These are phyloP conservation scores for Plasmodium ovale DNA, from an alignment of 169 alveolate genomes.

Conservation along the genomic window DNA sequence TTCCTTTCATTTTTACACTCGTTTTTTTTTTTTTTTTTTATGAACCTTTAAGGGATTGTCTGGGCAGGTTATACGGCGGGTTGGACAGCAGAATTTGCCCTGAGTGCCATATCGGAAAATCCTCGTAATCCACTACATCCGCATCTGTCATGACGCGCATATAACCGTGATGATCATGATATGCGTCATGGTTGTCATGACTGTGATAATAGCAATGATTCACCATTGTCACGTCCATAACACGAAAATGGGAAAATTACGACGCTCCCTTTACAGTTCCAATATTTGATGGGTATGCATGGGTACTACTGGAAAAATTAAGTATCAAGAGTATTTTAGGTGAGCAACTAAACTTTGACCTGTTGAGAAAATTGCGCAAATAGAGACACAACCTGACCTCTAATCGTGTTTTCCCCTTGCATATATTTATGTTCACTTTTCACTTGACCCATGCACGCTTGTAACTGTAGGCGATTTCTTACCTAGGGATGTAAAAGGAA, in stretches of 20 bases:
- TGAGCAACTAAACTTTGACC: background rate
- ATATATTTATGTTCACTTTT: background rate
- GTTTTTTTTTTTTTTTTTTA: background rate
- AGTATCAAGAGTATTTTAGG: constrained; percentile 62
- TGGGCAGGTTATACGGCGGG: constrained; percentile 60
- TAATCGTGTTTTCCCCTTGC: background rate
- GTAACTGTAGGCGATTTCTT: constrained; percentile 41
- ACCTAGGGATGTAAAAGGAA: constrained; percentile 56
- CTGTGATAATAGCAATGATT: too few species aligned
- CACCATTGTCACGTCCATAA: too few species aligned
- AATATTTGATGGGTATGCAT: constrained; percentile 55
- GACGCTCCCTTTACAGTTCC: constrained; percentile 32
- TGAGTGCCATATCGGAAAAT: constrained; percentile 26
- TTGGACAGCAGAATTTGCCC: constrained; percentile 65
- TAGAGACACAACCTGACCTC: background rate
- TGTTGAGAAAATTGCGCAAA: background rate
- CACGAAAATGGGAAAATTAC: constrained; percentile 20
- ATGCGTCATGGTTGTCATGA: too few species aligned
- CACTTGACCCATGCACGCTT: too few species aligned
- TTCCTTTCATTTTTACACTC: background rate
- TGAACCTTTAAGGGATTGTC: constrained; percentile 27
- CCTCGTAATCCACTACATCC: constrained; percentile 49
- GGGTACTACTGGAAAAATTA: constrained; percentile 62
- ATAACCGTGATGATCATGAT: too few species aligned
- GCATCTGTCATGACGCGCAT: background rate